Conservation (phyloP, 306 rosid species). For the Abrus pulchellus region DNA sequence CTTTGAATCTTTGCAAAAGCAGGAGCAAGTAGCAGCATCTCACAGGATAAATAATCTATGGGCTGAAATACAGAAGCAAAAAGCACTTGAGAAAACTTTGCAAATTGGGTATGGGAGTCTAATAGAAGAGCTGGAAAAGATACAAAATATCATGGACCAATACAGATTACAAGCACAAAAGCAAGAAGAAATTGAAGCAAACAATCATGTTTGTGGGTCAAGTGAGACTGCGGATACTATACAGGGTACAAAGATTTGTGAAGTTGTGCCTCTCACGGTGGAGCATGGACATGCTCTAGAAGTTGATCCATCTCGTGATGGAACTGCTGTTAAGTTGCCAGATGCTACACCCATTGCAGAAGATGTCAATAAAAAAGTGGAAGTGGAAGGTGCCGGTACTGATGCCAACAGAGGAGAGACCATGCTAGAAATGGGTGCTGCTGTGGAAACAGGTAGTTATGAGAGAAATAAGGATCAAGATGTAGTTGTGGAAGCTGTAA, state of each 20-base stretch:
- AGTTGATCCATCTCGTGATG: conserved; percentile 44
- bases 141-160: conserved; percentile 55
- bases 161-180: conserved; percentile 53
- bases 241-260: conserved; percentile 38
- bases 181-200: conserved; percentile 61
- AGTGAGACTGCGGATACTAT: conserved; percentile 42
- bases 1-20: conserved; percentile 74
- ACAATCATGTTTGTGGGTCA: conserved; percentile 50
- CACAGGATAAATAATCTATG: conserved; percentile 69
- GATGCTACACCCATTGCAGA: conserved; percentile 31
- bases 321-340: conserved; percentile 40
- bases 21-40: conserved; percentile 71
- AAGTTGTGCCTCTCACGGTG: conserved; percentile 21
- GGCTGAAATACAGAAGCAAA: conserved; percentile 81
- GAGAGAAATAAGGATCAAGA: conserved; percentile 33
- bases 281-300: conserved; percentile 49
- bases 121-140: conserved; percentile 59
- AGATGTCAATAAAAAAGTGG: conserved; percentile 14
- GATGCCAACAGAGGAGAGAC: not conserved
- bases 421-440: conserved; percentile 3
- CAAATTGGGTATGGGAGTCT: conserved; percentile 69
- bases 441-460: conserved; percentile 18
- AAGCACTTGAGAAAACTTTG: conserved; percentile 71
- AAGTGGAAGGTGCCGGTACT: not conserved
- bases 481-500: conserved; percentile 38